Evolutionary conservation across 768 basidiomycete genomes (phyloP).

Genomic region (Lentinula boryana): DNA sequence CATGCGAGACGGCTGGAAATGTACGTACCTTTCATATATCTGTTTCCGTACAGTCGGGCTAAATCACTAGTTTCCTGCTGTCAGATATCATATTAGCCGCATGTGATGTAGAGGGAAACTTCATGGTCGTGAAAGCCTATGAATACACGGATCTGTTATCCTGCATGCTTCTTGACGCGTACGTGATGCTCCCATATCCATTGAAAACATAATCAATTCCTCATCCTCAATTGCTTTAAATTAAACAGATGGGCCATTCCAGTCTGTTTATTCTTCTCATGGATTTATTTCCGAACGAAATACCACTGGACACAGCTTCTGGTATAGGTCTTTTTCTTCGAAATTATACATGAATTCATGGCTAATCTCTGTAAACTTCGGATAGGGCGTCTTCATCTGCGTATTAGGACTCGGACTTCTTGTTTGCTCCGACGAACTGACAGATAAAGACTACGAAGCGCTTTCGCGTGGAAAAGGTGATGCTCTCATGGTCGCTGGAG

Average conservation of each 20-base stretch:
- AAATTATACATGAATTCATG: not conserved
- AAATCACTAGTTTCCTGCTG: not conserved
- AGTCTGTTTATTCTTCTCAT: slow-evolving; percentile 77
- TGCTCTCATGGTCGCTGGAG: slow-evolving; percentile 81
- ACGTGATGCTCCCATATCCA: slow-evolving; percentile 17
- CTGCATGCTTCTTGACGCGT: slow-evolving; percentile 91
- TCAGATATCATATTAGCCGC: slow-evolving; percentile 72
- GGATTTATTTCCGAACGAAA: slow-evolving; percentile 72
- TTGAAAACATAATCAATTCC: not conserved
- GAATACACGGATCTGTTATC: slow-evolving; percentile 84
- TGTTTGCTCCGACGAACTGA: slow-evolving; percentile 72
- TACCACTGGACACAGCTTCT: slow-evolving; percentile 84
- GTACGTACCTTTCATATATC: slow-evolving; percentile 30
- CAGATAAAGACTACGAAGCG: slow-evolving; percentile 69
- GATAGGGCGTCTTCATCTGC: slow-evolving; percentile 67
- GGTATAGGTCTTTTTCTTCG: slow-evolving; percentile 31
- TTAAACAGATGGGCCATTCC: slow-evolving; percentile 77
- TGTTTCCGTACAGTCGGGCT: not conserved
- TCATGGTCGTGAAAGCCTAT: slow-evolving; percentile 81
- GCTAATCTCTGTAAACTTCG: not conserved
- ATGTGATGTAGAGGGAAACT: slow-evolving; percentile 87
- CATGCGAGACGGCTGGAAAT: slow-evolving; percentile 80
- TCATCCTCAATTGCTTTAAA: not conserved
- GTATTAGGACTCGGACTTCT: slow-evolving; percentile 73
- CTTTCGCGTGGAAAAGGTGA: slow-evolving; percentile 69